Percentiles rank a stretch among this genome's conserved stretches.
These are phyloP conservation scores for Tilletia horrida DNA, from an alignment of 1,284 basidiomycete genomes.

Conservation along the genomic window DNA sequence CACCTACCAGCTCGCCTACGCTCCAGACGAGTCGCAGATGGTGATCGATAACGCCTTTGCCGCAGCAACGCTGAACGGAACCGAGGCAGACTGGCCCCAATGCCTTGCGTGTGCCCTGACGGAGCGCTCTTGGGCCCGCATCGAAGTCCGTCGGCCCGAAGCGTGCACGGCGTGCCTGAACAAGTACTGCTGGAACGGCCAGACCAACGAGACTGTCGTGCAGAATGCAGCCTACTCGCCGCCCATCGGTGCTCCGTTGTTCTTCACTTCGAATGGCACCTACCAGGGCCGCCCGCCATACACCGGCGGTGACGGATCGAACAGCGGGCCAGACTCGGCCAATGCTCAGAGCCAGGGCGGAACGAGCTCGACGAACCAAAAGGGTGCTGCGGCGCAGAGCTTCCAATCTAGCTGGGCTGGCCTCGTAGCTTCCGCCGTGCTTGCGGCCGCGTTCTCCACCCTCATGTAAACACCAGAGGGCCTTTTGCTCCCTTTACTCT, in stretches of 20 bases:
- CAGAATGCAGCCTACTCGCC: constrained; percentile 34
- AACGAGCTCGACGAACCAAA: too few species aligned
- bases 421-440: too few species aligned
- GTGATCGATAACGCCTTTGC: constrained; percentile 49
- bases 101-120: constrained; percentile 48
- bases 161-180: constrained; percentile 40
- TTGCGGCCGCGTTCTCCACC: too few species aligned
- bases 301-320: constrained; percentile 45
- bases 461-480: too few species aligned
- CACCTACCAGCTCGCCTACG: constrained; percentile 55
- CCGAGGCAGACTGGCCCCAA: constrained; percentile 35
- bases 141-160: constrained; percentile 28
- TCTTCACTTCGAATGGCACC: constrained; percentile 36
- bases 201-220: constrained; percentile 35
- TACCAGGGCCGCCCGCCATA: constrained; percentile 28
- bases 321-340: constrained; percentile 19
- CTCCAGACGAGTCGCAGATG: constrained; percentile 29
- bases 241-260: constrained; percentile 40
- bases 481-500: too few species aligned
- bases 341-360: constrained; percentile 3
- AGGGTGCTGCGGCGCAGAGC: too few species aligned
- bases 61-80: constrained; percentile 40
- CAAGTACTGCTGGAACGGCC: constrained; percentile 52
- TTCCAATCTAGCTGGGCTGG: too few species aligned
- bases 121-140: constrained; percentile 45